These are phyloP conservation scores for Exophiala bonariae DNA, from an alignment of 2,329 filamentous ascomycete species.

Conservation along the genomic window DNA sequence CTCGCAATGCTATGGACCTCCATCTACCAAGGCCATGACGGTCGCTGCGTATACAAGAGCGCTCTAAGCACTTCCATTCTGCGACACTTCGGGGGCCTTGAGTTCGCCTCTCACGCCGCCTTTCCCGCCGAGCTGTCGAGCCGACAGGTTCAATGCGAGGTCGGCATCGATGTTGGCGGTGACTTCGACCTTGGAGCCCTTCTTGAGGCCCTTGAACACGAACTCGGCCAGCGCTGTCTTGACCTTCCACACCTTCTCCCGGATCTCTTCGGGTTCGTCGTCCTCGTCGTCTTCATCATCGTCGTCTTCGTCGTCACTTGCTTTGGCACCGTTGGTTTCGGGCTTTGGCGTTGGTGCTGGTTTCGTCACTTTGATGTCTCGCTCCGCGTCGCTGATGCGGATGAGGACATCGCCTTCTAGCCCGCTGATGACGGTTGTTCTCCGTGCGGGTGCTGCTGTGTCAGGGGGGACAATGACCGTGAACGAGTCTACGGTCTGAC, in stretches of 20 bases:
- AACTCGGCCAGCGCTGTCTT: slow-evolving; percentile 81
- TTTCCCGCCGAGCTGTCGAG: slow-evolving; percentile 83
- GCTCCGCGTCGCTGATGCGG: slow-evolving; percentile 81
- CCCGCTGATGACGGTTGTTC: slow-evolving; percentile 74
- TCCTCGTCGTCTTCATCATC: slow-evolving; percentile 63
- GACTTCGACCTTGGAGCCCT: slow-evolving; percentile 87
- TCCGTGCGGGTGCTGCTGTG: slow-evolving; percentile 85
- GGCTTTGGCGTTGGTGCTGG: slow-evolving; percentile 74
- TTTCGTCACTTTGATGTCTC: slow-evolving; percentile 92
- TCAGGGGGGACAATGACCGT: slow-evolving; percentile 78
- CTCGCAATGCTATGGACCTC: not conserved
- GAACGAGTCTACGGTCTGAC: slow-evolving; percentile 57
- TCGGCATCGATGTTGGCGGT: slow-evolving; percentile 85
- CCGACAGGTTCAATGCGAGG: slow-evolving; percentile 74
- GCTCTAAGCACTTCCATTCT: slow-evolving; percentile 34
- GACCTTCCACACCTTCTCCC: slow-evolving; percentile 91
- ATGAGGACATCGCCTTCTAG: slow-evolving; percentile 85
- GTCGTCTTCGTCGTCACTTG: slow-evolving; percentile 61
- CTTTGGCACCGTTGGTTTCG: slow-evolving; percentile 56
- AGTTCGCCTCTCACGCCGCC: slow-evolving; percentile 71
- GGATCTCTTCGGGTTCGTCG: slow-evolving; percentile 82
- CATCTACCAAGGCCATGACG: not conserved
- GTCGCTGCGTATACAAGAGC: not conserved
- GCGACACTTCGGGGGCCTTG: slow-evolving; percentile 39
- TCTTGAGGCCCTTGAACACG: slow-evolving; percentile 79